Percentiles rank a stretch among this genome's conserved stretches.
phyloP scores from a whole-genome alignment of 495 filamentous ascomycete genomes.

The Ramalina intermedia region DNA sequence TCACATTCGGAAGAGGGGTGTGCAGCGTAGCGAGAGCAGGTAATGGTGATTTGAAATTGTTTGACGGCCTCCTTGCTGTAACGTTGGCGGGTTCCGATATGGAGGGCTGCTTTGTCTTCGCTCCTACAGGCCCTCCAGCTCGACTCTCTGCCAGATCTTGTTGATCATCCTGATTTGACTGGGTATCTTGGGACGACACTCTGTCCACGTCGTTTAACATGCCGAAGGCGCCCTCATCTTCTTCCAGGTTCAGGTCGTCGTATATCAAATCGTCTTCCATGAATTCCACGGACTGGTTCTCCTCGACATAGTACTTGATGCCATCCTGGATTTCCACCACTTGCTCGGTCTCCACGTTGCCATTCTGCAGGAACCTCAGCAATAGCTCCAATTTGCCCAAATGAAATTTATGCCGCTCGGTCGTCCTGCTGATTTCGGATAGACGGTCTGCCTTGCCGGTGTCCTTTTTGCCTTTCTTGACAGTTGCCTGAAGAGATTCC shows the following conservation, averaged over 20 bases:
- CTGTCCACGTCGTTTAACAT: conserved; percentile 70
- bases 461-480: conserved; percentile 91
- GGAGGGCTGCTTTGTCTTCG: conserved; percentile 37
- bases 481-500: conserved; percentile 68
- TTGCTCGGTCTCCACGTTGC: conserved; percentile 68
- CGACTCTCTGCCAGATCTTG: conserved; percentile 40
- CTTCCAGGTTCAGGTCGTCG: conserved; percentile 82
- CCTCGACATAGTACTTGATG: conserved; percentile 89
- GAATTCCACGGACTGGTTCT: conserved; percentile 76
- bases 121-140: conserved; percentile 23
- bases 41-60: conserved; percentile 85
- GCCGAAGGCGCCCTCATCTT: conserved; percentile 77
- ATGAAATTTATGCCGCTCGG: conserved; percentile 95
- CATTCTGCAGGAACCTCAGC: conserved; percentile 80
- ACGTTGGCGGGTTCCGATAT: conserved; percentile 33
- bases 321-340: conserved; percentile 78
- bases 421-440: conserved; percentile 65
- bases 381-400: conserved; percentile 84
- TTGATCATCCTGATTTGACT: conserved; percentile 77
- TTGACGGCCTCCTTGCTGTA: conserved; percentile 61
- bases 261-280: conserved; percentile 89
- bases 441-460: conserved; percentile 68
- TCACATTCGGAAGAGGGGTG: conserved; percentile 29
- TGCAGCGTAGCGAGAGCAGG: conserved; percentile 81
- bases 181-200: conserved; percentile 86